These are phyloP conservation scores for Xylariaceae sp. DNA, from an alignment of 2,329 filamentous ascomycete species.

Conservation along the genomic window DNA sequence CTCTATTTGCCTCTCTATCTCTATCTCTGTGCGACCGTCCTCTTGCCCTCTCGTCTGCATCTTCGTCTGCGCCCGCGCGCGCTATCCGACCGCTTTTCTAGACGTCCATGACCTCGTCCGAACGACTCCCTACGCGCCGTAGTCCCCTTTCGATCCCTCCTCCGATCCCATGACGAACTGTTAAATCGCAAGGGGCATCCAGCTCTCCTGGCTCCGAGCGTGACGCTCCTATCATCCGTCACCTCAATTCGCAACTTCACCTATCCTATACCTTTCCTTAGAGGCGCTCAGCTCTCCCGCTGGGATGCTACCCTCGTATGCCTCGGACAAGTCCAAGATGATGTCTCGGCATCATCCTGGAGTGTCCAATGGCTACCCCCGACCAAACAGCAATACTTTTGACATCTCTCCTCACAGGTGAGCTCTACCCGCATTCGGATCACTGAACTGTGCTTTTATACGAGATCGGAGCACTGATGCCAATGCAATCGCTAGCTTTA, in stretches of 20 bases:
- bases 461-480: conserved; percentile 9
- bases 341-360: conserved; percentile 82
- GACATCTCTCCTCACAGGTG: conserved; percentile 89
- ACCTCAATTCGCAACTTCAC: conserved; percentile 3
- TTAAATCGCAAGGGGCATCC: conserved; percentile 15
- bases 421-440: conserved; percentile 38
- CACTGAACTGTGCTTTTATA: conserved; percentile 2
- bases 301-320: conserved; percentile 61
- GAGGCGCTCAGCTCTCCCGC: conserved; percentile 8
- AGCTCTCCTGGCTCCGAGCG: conserved; percentile 17
- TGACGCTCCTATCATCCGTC: conserved; percentile 11
- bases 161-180: conserved; percentile 14
- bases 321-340: conserved; percentile 58
- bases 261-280: background rate
- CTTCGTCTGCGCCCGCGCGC: background rate
- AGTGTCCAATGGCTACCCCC: conserved; percentile 81
- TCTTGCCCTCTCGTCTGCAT: conserved; percentile 1
- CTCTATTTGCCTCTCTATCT: conserved; percentile 16
- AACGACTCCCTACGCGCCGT: background rate
- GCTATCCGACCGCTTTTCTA: background rate
- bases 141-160: background rate
- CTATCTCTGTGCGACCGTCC: background rate
- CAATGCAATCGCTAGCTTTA: conserved; percentile 61
- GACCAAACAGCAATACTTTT: conserved; percentile 63
- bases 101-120: background rate